phyloP scores from a whole-genome alignment of 768 basidiomycete genomes.

The Fistulinella prunicolor region DNA sequence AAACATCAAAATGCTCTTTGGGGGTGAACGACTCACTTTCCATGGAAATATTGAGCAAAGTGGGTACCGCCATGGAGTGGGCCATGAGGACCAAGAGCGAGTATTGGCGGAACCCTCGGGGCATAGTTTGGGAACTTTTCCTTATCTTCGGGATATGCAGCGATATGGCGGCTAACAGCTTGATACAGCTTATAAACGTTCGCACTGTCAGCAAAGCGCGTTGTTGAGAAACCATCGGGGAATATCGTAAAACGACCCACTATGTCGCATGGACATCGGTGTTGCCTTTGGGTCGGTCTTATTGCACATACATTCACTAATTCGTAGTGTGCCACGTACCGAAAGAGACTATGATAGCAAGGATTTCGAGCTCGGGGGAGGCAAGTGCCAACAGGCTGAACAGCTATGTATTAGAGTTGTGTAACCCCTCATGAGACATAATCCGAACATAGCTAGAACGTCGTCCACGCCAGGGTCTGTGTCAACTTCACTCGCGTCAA shows the following conservation, averaged over 20 bases:
- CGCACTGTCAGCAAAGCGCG: slow-evolving; percentile 36
- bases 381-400: slow-evolving; percentile 73
- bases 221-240: background rate
- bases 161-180: slow-evolving; percentile 57
- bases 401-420: background rate
- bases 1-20: background rate
- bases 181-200: slow-evolving; percentile 80
- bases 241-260: slow-evolving; percentile 35
- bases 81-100: slow-evolving; percentile 59
- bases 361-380: slow-evolving; percentile 79
- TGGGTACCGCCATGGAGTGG: slow-evolving; percentile 73
- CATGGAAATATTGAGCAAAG: slow-evolving; percentile 84
- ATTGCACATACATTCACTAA: background rate
- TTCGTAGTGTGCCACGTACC: slow-evolving; percentile 41
- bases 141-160: slow-evolving; percentile 49
- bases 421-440: background rate
- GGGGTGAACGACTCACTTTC: slow-evolving; percentile 44
- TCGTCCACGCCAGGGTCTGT: slow-evolving; percentile 90
- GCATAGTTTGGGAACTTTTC: slow-evolving; percentile 62
- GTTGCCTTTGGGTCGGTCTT: slow-evolving; percentile 50
- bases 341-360: slow-evolving; percentile 73
- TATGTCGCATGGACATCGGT: slow-evolving; percentile 60
- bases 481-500: slow-evolving; percentile 49
- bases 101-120: slow-evolving; percentile 49
- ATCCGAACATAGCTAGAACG: slow-evolving; percentile 65